Conservation (phyloP, 2,329 filamentous ascomycete genomes). For the Daldinia sp. region DNA sequence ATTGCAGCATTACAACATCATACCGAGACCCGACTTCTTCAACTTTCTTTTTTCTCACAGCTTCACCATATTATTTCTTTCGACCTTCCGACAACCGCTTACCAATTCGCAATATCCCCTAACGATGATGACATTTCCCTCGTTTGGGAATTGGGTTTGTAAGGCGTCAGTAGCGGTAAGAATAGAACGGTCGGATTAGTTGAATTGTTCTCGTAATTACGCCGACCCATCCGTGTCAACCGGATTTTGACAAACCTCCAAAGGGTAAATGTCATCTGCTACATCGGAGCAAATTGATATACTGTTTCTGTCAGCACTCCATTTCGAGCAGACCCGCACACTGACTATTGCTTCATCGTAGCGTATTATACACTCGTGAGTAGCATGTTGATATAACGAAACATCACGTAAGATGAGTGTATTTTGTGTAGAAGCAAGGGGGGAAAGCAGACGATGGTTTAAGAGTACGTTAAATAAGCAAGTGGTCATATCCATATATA, state of each 20-base stretch:
- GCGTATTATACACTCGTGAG: background rate
- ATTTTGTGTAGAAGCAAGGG: too few relatives aligned
- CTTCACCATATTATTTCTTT: background rate
- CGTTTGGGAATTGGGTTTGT: background rate
- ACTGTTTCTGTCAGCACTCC: background rate
- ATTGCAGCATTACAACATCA: slow-evolving; percentile 33
- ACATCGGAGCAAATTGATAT: background rate
- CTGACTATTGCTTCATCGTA: background rate
- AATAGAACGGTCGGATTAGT: background rate
- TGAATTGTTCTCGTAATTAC: background rate
- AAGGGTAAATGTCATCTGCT: background rate
- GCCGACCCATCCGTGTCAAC: background rate
- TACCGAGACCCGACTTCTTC: slow-evolving; percentile 33
- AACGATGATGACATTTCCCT: slow-evolving; percentile 33
- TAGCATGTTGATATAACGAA: background rate
- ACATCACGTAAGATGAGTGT: background rate
- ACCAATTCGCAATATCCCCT: slow-evolving; percentile 23
- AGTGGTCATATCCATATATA: too few relatives aligned
- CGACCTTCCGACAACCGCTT: slow-evolving; percentile 33
- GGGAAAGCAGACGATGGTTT: background rate
- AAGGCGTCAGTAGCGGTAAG: background rate
- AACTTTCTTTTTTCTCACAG: slow-evolving; percentile 6
- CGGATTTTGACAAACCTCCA: background rate
- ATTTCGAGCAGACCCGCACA: background rate
- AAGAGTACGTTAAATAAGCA: too few relatives aligned